Evolutionary conservation across 176 grass and related monocot species (phyloP).

Genomic region (Elymus sibiricus): DNA sequence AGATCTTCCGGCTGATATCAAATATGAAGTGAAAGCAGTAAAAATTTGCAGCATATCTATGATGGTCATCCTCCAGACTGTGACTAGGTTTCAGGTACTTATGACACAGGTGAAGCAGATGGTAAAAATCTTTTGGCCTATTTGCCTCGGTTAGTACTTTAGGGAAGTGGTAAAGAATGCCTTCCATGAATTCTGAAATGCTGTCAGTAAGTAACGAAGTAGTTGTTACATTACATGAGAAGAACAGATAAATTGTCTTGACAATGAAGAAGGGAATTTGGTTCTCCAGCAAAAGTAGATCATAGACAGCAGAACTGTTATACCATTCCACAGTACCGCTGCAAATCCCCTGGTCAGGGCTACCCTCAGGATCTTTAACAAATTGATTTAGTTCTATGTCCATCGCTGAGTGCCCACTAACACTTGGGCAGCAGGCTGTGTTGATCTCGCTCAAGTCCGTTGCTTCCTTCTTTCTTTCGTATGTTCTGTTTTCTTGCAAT

Average conservation of each 20-base stretch:
- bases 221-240: background rate
- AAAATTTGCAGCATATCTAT: fast-evolving
- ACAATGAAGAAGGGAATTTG: background rate
- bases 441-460: fast-evolving
- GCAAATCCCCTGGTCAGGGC: background rate
- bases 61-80: background rate
- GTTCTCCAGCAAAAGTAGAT: background rate
- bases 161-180: background rate
- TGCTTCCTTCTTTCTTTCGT: background rate
- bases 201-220: fast-evolving
- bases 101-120: background rate
- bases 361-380: fast-evolving
- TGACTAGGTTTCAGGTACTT: background rate
- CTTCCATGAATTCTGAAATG: conserved; percentile 3
- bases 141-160: background rate
- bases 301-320: conserved; percentile 13
- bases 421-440: background rate
- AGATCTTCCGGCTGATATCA: background rate
- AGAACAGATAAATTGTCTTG: background rate
- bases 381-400: background rate
- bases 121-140: background rate
- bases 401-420: background rate
- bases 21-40: fast-evolving
- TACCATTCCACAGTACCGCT: background rate
- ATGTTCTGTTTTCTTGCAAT: fast-evolving